Evolutionary conservation across 345 rosid genomes (phyloP).

Genomic region (Eucalyptus erythrocorys): DNA sequence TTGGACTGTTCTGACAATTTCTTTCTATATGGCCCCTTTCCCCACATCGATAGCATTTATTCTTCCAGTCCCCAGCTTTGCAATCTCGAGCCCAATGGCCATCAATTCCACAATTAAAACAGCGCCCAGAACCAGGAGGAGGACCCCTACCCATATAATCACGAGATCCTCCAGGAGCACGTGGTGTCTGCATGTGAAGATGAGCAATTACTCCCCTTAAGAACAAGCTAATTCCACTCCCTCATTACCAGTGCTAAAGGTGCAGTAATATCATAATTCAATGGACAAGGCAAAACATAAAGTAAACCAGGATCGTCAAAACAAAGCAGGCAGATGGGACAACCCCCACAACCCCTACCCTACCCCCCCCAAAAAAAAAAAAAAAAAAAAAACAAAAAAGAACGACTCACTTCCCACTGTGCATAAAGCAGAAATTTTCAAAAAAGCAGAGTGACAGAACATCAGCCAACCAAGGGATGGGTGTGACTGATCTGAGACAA

Average conservation of each 20-base stretch:
- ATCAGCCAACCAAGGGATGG: neutral
- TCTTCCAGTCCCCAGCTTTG: conserved; percentile 97
- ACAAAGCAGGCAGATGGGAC: neutral
- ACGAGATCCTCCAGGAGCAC: conserved; percentile 67
- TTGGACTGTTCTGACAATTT: conserved; percentile 87
- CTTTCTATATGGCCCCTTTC: conserved; percentile 94
- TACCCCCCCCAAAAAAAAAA: no score
- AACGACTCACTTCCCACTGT: neutral
- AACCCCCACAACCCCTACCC: neutral
- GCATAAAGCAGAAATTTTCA: neutral
- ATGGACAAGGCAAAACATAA: neutral
- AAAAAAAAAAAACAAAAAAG: neutral
- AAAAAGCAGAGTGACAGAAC: neutral
- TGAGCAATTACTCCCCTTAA: neutral
- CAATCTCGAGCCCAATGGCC: conserved; percentile 99
- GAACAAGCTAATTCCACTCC: neutral
- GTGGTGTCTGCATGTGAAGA: conserved; percentile 53
- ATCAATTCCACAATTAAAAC: conserved; percentile 94
- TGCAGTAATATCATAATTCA: neutral
- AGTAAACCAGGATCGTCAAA: neutral
- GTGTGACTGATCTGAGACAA: neutral
- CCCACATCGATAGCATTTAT: conserved; percentile 94
- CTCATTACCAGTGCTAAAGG: neutral
- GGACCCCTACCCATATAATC: conserved; percentile 84
- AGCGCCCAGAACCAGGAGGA: conserved; percentile 95